Evolutionary conservation across 169 alveolate genomes (phyloP), one percentile per base, ranked within the genome.

Genomic region (Plasmodium malariae): DNA sequence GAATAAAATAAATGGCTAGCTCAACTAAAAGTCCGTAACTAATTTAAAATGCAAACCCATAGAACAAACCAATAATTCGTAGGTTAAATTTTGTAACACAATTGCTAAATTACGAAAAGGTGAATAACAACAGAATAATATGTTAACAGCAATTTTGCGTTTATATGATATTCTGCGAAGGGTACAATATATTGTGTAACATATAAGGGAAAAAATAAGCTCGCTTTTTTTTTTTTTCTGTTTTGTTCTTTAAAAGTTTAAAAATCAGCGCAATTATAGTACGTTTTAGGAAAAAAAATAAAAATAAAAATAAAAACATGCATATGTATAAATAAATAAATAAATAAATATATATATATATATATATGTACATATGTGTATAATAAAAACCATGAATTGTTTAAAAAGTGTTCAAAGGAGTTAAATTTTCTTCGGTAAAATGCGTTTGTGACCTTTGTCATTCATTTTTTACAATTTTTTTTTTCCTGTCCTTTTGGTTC

Each of bases 201-300:
- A 40, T 40, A 9, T 40, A 40, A 9, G 26, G 3, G 40, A 28
- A 62, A 28, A 28, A 14, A 14, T 62, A 62, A 14, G 14, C 12
- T 28, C 12, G 26, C 19, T 32, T 62, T 28, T 55, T 21, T 55
- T 55, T 55, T 55, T n/a, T 12, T 30, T 34, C 12, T 62, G 7
- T 34, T 62, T 62, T 62, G 40, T 62, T 30, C 9, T 62, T 62
- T 49, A 62, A 62, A 34, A 28, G 12, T 32, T 62, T 28, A 34
- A 62, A 62, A 34, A 62, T 28, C 48, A 28, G 24, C 26, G 32
- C 72, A 14, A 24, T 62, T 28, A 28, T 14, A 12, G n/a, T n/a
- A 28, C 21, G 17, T 55, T 40, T 55, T 55, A 55, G 11, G 26
- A 21, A 55, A 55, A 55, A n/a, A 21, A n/a, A 55, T n/a, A 55